These are phyloP conservation scores for Zygoascus tannicola DNA, from an alignment of 805 yeast species.

Conservation along the genomic window DNA sequence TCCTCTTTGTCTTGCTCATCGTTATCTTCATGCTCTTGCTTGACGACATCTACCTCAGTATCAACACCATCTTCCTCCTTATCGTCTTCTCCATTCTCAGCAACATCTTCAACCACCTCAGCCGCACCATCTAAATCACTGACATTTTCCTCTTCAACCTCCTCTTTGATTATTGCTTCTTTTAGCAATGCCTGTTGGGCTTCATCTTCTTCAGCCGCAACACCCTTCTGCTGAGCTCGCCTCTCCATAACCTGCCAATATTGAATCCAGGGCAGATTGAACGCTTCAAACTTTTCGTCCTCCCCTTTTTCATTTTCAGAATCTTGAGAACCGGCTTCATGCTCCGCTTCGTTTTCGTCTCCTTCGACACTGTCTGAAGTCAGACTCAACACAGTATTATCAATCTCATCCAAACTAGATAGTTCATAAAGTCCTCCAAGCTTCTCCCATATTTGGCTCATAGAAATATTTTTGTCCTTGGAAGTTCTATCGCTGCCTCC, in stretches of 20 bases:
- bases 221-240: background rate
- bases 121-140: background rate
- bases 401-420: constrained; percentile 48
- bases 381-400: constrained; percentile 10
- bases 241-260: constrained; percentile 3
- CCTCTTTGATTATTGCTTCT: too few relatives aligned
- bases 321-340: background rate
- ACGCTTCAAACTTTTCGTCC: background rate
- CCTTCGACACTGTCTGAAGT: constrained; percentile 10
- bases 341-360: background rate
- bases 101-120: constrained; percentile 5
- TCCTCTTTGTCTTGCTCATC: constrained; percentile 10
- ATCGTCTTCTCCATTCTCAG: background rate
- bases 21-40: constrained; percentile 12
- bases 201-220: constrained; percentile 2
- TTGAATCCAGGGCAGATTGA: background rate
- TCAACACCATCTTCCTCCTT: constrained; percentile 9
- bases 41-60: constrained; percentile 1
- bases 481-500: background rate
- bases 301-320: background rate
- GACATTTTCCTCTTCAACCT: constrained; percentile 8
- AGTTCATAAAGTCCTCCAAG: constrained; percentile 47
- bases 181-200: constrained; percentile 6
- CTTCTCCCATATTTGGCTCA: constrained; percentile 49
- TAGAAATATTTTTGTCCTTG: constrained; percentile 28